phyloP scores from a whole-genome alignment of 75 land plant genomes.

The Picea glauca region DNA sequence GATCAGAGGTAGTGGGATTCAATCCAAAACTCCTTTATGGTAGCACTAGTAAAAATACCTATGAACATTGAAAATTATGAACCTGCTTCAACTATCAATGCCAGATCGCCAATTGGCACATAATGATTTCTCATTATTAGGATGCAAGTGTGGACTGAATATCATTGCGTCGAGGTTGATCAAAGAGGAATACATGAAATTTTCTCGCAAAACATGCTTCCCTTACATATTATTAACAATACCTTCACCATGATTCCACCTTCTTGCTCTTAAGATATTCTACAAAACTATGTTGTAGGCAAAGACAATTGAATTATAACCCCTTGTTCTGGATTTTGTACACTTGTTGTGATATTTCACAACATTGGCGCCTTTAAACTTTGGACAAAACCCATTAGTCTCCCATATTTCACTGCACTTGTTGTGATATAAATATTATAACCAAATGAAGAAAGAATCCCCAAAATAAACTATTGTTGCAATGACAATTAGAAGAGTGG shows the following conservation, averaged over 20 bases:
- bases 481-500: too few relatives aligned
- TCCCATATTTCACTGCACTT: too few relatives aligned
- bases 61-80: too few relatives aligned
- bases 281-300: conserved; percentile 86
- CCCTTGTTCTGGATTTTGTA: background rate
- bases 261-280: conserved; percentile 56
- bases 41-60: too few relatives aligned
- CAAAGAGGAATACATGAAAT: conserved; percentile 81
- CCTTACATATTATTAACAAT: conserved; percentile 82
- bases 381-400: too few relatives aligned
- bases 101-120: background rate
- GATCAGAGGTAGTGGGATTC: too few relatives aligned
- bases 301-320: conserved; percentile 58
- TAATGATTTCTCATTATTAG: too few relatives aligned
- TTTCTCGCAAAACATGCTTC: conserved; percentile 60
- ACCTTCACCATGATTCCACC: conserved; percentile 74
- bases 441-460: too few relatives aligned
- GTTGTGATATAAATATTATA: conserved; percentile 74
- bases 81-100: conserved; percentile 39
- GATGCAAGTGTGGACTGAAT: too few relatives aligned
- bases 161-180: conserved; percentile 26
- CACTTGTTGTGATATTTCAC: too few relatives aligned
- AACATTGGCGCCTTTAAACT: conserved; percentile 7
- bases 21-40: too few relatives aligned
- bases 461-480: too few relatives aligned